Base-by-base conservation (phyloP, 495 filamentous ascomycete genomes). In the Pseudevernia furfuracea region DNA sequence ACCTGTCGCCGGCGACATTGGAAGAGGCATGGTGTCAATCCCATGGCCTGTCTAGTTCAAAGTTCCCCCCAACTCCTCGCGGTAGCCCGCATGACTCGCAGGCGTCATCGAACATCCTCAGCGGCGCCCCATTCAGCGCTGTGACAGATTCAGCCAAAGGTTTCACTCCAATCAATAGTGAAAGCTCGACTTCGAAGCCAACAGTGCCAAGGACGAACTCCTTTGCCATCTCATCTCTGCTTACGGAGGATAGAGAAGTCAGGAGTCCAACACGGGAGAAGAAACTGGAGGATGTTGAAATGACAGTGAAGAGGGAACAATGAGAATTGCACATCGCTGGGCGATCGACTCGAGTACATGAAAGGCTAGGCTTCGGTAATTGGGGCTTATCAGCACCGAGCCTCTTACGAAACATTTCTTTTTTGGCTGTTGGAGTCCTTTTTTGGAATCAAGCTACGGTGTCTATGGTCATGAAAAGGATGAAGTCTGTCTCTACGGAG, bases 21-120 rank as follows among this genome's bases (percentile, higher is more conserved):
- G 88, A 90, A 72, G 82, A 86, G 66, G 82, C 85, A 11, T 91
- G 88, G 88, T 61, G 59, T 34, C 64, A 62, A 34, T 46, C 59
- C 14, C 64, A 67, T 21, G 56, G 58, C 28, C 12, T 57, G 9
- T 43, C 28, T 12, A 57, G 56, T 11, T 62, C 68, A 3, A 62
- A 57, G 6, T 65, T 68, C 9, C 70, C 68, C 15, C 70, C 70
- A 1, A 71, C 70, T 12, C 70, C 70, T 4, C 56, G 60, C 32
- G 66, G 63, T 15, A 70, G 68, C 49, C 70, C 70, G 7, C 62
- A 66, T 3, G 41, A 56, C 19, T 25, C 53, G n/a, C 65, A 46
- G 12, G 49, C 28, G 1, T 28, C 58, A 19, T 41, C 59, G 2
- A 41, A 48, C 15, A 38, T 48, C 15, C 55, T 60, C 28, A 49